Evolutionary conservation across 208 protist species (phyloP).

Genomic region (Entamoeba histolytica): DNA sequence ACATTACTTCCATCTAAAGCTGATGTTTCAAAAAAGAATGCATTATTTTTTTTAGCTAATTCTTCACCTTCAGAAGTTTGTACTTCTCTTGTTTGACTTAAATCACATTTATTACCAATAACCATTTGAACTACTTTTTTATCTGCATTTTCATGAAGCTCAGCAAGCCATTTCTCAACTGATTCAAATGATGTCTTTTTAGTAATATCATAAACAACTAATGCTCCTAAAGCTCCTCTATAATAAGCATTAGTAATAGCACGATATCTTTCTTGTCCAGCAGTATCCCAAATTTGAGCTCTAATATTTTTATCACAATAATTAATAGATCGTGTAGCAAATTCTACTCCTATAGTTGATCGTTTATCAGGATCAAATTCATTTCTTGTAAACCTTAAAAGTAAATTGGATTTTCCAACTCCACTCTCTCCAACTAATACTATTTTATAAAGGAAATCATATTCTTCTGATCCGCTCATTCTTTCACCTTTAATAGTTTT

Average conservation of each 20-base stretch:
- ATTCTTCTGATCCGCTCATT: neutral
- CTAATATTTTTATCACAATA: neutral
- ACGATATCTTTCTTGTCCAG: neutral
- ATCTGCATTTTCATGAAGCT: neutral
- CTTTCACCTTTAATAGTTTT: too few relatives aligned
- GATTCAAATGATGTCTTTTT: neutral
- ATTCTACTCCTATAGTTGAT: neutral
- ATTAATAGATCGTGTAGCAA: neutral
- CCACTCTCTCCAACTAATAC: neutral
- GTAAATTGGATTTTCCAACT: neutral
- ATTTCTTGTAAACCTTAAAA: neutral
- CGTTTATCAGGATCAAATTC: neutral
- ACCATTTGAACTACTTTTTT: neutral
- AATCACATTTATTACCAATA: neutral
- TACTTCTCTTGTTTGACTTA: neutral
- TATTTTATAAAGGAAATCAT: neutral
- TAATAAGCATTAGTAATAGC: neutral
- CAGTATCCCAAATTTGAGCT: neutral
- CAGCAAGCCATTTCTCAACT: neutral
- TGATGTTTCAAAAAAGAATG: neutral
- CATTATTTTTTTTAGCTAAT: neutral
- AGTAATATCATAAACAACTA: constrained; percentile 9
- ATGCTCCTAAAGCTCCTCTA: neutral
- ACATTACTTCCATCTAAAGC: neutral
- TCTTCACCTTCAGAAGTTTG: neutral